Percentiles rank a stretch among this genome's conserved stretches.
phyloP scores from a whole-genome alignment of 305 asterid species.

The Fraxinus floribunda region DNA sequence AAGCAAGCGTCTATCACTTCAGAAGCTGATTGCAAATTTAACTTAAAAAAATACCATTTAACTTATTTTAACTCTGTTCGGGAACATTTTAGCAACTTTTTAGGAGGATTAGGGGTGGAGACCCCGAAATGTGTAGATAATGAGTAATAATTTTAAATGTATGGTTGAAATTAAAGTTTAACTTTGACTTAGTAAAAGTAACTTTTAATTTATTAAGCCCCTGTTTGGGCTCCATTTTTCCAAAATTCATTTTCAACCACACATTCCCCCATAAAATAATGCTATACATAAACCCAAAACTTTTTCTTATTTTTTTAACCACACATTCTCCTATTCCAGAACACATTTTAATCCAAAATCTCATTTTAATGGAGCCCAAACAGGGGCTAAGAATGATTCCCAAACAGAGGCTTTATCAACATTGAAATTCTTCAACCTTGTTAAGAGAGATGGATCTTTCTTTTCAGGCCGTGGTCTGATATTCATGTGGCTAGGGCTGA shows the following conservation, averaged over 20 bases:
- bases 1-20: neutral
- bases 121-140: neutral
- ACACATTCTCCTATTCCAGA: neutral
- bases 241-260: no score
- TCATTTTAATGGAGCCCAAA: neutral
- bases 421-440: conserved; percentile 47
- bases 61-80: neutral
- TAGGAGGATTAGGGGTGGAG: neutral
- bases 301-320: no score
- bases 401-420: neutral
- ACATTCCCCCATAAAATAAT: no score
- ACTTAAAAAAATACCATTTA: neutral
- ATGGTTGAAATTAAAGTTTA: neutral
- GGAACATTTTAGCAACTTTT: neutral
- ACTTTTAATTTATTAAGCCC: neutral
- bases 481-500: conserved; percentile 54
- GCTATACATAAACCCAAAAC: neutral
- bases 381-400: neutral
- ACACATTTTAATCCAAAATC: neutral
- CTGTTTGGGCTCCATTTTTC: neutral
- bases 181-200: neutral
- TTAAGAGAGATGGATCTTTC: conserved; percentile 74
- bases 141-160: neutral
- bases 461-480: conserved; percentile 60
- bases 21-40: conserved; percentile 10